Evolutionary conservation across 371 early-diverging fungal species (phyloP).

Genomic region (Sporodiniella umbellata): DNA sequence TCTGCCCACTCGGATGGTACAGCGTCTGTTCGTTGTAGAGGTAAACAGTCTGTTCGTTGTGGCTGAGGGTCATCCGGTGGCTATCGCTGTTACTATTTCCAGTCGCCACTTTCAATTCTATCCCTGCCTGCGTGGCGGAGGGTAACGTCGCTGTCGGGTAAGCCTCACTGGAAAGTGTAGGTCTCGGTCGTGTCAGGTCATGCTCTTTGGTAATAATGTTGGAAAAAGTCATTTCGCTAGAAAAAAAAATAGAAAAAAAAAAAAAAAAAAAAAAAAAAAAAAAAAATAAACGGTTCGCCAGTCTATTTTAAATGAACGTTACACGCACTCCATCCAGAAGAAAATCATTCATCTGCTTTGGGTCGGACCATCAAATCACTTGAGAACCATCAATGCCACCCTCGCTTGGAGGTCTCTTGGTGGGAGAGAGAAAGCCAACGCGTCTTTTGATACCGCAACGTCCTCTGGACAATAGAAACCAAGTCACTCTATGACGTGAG

Average conservation of each 20-base stretch:
- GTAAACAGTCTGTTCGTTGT: neutral
- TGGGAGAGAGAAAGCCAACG: no score
- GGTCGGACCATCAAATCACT: no score
- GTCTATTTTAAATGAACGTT: no score
- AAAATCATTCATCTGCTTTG: no score
- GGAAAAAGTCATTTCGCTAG: neutral
- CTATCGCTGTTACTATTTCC: neutral
- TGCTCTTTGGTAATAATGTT: neutral
- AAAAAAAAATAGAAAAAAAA: neutral
- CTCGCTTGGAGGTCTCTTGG: no score
- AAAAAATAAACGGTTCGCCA: no score
- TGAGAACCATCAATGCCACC: no score
- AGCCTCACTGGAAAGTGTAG: neutral
- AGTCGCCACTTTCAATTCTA: neutral
- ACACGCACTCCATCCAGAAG: no score
- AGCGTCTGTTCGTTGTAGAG: neutral
- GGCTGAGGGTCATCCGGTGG: neutral
- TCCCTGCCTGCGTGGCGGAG: neutral
- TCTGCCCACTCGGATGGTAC: neutral
- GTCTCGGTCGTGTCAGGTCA: neutral
- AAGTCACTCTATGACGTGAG: no score
- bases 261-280: no score
- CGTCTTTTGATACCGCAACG: no score
- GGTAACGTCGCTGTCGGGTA: neutral
- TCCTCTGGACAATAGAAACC: no score